Evolutionary conservation across 805 yeast genomes (phyloP).

Genomic region (Cyberlindnera petersonii): DNA sequence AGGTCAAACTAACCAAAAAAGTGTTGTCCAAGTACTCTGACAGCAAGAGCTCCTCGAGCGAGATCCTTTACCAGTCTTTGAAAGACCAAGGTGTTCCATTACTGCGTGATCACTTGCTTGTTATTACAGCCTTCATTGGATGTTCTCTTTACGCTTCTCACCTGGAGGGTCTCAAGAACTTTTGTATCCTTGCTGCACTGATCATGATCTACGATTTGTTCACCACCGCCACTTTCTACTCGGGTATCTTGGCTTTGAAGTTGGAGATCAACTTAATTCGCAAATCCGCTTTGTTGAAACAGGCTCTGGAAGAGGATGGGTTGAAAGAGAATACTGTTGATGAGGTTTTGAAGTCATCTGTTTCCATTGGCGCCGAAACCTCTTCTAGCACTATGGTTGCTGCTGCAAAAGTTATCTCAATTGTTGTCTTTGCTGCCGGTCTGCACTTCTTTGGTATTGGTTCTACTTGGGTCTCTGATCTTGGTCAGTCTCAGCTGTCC

Average conservation of each 20-base stretch:
- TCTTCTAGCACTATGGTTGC: constrained; percentile 42
- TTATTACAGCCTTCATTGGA: constrained; percentile 65
- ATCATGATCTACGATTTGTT: constrained; percentile 68
- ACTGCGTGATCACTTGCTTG: constrained; percentile 72
- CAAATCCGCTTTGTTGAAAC: constrained; percentile 70
- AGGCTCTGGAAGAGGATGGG: constrained; percentile 91
- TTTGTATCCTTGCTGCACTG: constrained; percentile 70
- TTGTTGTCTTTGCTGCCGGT: constrained; percentile 51
- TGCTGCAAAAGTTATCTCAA: constrained; percentile 55
- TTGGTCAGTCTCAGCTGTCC: constrained; percentile 28
- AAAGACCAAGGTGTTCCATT: constrained; percentile 34
- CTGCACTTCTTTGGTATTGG: constrained; percentile 68
- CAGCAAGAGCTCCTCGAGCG: constrained; percentile 31
- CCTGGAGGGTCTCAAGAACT: constrained; percentile 72
- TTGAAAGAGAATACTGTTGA: constrained; percentile 70
- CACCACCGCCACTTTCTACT: constrained; percentile 72
- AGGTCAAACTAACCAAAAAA: constrained; percentile 63
- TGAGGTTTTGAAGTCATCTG: constrained; percentile 43
- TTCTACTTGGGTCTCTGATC: constrained; percentile 62
- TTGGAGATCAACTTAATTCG: constrained; percentile 85
- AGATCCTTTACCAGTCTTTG: constrained; percentile 33
- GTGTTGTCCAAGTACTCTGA: constrained; percentile 37
- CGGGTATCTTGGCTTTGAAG: constrained; percentile 81
- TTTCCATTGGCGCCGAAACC: constrained; percentile 29
- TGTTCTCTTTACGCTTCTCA: constrained; percentile 61